These are phyloP conservation scores for Penicillium nucicola DNA, from an alignment of 495 filamentous ascomycete species.

Conservation along the genomic window DNA sequence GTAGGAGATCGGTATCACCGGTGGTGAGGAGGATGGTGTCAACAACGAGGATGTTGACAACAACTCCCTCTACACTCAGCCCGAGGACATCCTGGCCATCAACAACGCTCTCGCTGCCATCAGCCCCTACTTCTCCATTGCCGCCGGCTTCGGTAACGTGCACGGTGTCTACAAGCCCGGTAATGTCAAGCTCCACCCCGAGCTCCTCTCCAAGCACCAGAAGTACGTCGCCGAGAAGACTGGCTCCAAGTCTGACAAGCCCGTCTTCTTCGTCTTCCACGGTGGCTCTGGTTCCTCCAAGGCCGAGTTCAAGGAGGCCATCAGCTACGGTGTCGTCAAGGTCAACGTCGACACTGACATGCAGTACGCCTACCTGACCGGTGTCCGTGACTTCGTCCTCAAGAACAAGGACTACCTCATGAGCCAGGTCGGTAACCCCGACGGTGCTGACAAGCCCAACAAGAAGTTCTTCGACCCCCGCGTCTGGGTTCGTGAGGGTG, in stretches of 20 bases:
- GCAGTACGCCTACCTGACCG: conserved; percentile 74
- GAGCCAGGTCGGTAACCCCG: conserved; percentile 87
- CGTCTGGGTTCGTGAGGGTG: conserved; percentile 80
- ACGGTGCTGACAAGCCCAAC: conserved; percentile 94
- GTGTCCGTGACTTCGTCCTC: conserved; percentile 89
- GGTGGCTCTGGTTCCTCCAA: conserved; percentile 90
- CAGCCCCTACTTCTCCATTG: conserved; percentile 94
- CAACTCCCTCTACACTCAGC: conserved; percentile 94
- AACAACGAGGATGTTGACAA: conserved; percentile 81
- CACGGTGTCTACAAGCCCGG: conserved; percentile 99
- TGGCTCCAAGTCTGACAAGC: conserved; percentile 68
- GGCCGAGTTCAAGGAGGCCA: conserved; percentile 82
- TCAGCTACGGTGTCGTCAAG: conserved; percentile 94
- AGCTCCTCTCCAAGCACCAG: conserved; percentile 94
- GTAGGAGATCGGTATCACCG: conserved; percentile 86
- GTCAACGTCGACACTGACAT: conserved; percentile 82
- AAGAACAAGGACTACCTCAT: conserved; percentile 93
- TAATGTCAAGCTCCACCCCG: conserved; percentile 93
- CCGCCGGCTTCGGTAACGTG: conserved; percentile 97
- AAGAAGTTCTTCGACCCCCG: conserved; percentile 96
- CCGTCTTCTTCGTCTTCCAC: conserved; percentile 99
- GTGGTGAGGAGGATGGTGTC: conserved; percentile 90
- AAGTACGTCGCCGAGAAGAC: conserved; percentile 77
- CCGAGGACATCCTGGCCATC: conserved; percentile 89
- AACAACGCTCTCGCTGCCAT: conserved; percentile 76